Evolutionary conservation across 495 filamentous ascomycete genomes (phyloP).

Genomic region (Penicillium lividum): DNA sequence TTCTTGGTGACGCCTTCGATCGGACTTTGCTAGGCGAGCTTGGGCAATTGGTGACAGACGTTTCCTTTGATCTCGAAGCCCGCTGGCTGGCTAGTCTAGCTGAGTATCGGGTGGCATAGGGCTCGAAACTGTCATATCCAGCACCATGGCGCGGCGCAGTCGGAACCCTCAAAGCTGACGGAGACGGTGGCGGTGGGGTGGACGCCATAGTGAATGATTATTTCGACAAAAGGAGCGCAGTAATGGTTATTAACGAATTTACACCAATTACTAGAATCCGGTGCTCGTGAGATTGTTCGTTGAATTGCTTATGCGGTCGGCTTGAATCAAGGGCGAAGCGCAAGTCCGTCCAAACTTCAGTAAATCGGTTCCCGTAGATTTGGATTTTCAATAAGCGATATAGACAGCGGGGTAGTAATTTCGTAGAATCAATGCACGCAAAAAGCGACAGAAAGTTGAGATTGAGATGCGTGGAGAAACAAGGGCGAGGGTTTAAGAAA

Average conservation of each 20-base stretch:
- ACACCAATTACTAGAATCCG: neutral
- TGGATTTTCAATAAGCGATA: neutral
- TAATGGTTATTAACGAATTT: neutral
- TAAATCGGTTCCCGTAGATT: neutral
- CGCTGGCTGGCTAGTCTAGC: conserved; percentile 50
- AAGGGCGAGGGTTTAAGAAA: conserved; percentile 24
- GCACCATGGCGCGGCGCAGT: conserved; percentile 71
- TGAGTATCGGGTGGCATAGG: conserved; percentile 57
- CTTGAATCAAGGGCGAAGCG: conserved; percentile 21
- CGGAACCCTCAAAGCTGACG: conserved; percentile 58
- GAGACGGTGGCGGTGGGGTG: conserved; percentile 65
- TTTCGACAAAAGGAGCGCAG: neutral
- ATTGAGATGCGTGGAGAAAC: conserved; percentile 11
- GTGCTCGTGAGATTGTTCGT: neutral
- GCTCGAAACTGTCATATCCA: conserved; percentile 68
- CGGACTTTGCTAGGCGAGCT: conserved; percentile 17
- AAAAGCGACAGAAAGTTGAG: conserved; percentile 11
- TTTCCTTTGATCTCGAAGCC: conserved; percentile 33
- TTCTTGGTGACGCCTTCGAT: conserved; percentile 23
- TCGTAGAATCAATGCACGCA: neutral
- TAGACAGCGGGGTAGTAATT: neutral
- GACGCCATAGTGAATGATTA: conserved; percentile 19
- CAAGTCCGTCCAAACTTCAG: neutral
- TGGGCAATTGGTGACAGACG: conserved; percentile 40
- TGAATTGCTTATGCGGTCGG: conserved; percentile 9